Evolutionary conservation across 2,329 filamentous ascomycete species (phyloP).

Genomic region (Cyanodermella asteris): DNA sequence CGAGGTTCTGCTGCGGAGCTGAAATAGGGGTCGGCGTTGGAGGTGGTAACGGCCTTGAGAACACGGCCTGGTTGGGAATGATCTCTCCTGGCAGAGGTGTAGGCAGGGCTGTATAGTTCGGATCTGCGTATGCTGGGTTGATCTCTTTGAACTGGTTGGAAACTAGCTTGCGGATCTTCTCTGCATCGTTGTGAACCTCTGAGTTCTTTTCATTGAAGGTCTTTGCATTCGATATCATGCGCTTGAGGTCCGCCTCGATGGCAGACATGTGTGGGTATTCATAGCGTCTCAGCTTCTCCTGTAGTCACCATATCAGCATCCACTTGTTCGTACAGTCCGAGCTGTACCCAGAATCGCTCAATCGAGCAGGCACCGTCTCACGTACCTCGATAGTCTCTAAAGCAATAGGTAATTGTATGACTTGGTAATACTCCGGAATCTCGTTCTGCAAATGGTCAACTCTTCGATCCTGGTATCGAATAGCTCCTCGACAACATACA

Average conservation of each 20-base stretch:
- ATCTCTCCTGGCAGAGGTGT: constrained; percentile 49
- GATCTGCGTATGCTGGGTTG: constrained; percentile 59
- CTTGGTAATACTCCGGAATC: constrained; percentile 56
- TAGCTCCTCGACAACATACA: constrained; percentile 15
- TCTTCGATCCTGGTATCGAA: constrained; percentile 2
- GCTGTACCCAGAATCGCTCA: too few species aligned
- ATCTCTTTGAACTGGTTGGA: constrained; percentile 74
- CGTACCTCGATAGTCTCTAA: constrained; percentile 49
- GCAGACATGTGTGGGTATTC: constrained; percentile 50
- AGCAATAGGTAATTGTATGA: constrained; percentile 57
- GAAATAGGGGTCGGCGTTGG: too few species aligned
- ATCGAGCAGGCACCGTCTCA: too few species aligned
- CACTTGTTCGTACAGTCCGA: too few species aligned
- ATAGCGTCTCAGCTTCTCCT: constrained; percentile 43
- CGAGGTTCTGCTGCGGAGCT: too few species aligned
- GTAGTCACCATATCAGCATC: constrained; percentile 1
- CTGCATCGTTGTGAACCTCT: constrained; percentile 58
- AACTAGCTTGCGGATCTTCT: constrained; percentile 64
- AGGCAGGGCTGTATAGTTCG: constrained; percentile 47
- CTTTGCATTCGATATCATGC: constrained; percentile 73
- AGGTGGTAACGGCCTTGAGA: too few species aligned
- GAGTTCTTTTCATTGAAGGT: constrained; percentile 58
- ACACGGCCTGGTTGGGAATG: too few species aligned
- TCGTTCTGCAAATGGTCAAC: constrained; percentile 22
- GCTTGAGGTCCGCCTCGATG: constrained; percentile 68